phyloP scores from a whole-genome alignment of 306 rosid species.

The Luffa aegyptiaca region DNA sequence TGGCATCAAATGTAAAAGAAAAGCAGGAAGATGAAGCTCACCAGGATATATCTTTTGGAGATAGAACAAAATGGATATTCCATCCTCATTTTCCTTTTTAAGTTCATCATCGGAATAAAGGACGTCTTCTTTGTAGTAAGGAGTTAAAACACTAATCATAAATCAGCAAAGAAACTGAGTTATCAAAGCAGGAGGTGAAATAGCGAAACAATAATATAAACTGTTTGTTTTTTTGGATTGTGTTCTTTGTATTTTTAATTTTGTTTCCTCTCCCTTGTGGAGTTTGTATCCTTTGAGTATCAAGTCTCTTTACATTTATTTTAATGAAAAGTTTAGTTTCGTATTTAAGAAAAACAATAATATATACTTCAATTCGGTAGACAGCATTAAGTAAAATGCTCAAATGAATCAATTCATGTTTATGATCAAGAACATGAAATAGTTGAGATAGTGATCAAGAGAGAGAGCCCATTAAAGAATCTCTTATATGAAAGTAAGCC shows the following conservation, averaged over 20 bases:
- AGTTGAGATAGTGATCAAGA: not conserved
- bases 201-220: not conserved
- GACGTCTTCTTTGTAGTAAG: slow-evolving; percentile 83
- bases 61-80: slow-evolving; percentile 86
- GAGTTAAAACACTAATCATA: slow-evolving; percentile 78
- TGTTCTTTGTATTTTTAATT: too few species aligned
- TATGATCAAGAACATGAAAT: not conserved
- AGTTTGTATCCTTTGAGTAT: too few species aligned
- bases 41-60: slow-evolving; percentile 89
- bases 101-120: slow-evolving; percentile 69
- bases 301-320: too few species aligned
- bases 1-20: not conserved
- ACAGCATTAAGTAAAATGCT: not conserved
- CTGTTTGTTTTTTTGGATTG: not conserved
- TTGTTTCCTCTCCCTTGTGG: too few species aligned
- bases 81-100: slow-evolving; percentile 71
- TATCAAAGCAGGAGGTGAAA: not conserved
- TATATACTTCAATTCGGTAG: not conserved
- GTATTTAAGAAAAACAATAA: not conserved
- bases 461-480: not conserved
- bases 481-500: not conserved
- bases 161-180: slow-evolving; percentile 1
- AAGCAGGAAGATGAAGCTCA: slow-evolving; percentile 28
- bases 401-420: not conserved
- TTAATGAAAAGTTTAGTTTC: too few species aligned